A percentile compares a stretch with the other conserved stretches of the same genome.
phyloP scores from a whole-genome alignment of 305 asterid genomes.

The Solanum hybrid region DNA sequence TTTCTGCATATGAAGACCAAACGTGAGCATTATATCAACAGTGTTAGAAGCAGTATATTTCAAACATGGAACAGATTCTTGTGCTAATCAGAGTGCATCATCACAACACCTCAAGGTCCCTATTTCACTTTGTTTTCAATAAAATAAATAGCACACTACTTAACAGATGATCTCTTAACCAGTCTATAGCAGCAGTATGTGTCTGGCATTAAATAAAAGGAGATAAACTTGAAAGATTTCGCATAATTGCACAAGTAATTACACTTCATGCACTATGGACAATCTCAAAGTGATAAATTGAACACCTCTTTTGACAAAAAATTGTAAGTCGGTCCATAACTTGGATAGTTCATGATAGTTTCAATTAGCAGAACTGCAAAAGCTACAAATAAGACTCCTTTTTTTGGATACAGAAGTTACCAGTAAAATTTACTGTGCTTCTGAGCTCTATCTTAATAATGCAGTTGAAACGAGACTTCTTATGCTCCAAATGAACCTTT shows the following conservation, averaged over 20 bases:
- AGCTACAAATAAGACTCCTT: not conserved
- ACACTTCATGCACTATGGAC: not conserved
- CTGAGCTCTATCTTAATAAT: not conserved
- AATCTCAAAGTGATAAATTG: not conserved
- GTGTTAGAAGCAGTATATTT: not conserved
- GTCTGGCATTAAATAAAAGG: not conserved
- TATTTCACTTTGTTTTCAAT: not conserved
- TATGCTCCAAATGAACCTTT: not conserved
- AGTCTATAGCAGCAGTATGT: not conserved
- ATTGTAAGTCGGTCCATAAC: not conserved
- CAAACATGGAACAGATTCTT: not conserved
- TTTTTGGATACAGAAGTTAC: not conserved
- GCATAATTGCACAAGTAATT: not conserved
- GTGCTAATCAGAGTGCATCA: not conserved
- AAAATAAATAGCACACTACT: not conserved
- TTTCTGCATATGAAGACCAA: conserved; percentile 48
- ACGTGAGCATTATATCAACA: not conserved
- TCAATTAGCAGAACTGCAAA: not conserved
- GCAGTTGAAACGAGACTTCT: not conserved
- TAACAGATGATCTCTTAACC: not conserved
- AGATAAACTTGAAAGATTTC: not conserved
- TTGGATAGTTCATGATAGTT: not conserved
- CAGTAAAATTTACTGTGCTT: not conserved
- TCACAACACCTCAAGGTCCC: not conserved
- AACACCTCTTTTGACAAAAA: not conserved